Base-by-base conservation (phyloP, 257 asterid genomes). In the Catharanthus roseus region DNA sequence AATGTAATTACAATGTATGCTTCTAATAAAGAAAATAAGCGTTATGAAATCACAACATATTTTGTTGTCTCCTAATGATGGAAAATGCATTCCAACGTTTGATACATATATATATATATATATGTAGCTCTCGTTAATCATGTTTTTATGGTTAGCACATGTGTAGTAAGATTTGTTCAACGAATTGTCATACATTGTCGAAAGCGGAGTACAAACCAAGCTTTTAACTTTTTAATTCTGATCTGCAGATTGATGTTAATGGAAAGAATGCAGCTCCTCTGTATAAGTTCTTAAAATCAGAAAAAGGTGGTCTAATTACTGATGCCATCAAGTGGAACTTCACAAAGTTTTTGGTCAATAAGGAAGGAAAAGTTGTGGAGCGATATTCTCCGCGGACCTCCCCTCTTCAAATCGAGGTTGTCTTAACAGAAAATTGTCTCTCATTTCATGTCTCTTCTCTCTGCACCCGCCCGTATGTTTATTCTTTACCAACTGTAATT, bases 241-340 rank as follows among this genome's bases (percentile, higher is more conserved):
- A 24, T 6, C 58, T 29, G 58, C 72, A 92, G 98, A 75, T 92
- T 73, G 95, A 92, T 19, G 96, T 92, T 65, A 90, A 92, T 23
- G 96, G 98, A 18, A 82, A 85, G 76, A 84, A 90, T 29, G 67
- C 89, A 7, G 76, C 85, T 36, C 96, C 98, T 16, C 90, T 92
- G 12, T 92, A 85, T 83, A 86, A 86, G 87, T 89, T 84, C 89
- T 82, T 92, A 81, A 92, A 92, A 80, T 79, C 91, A 6, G 85
- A 85, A 60, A 88, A 84, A 73, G 86, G 87, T 2, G 95, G 97
- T 31, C 41, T 88, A 60, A 60, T 92, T 1, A 74, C 82, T 31
- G 85, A 84, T 73, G 90, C 92, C 64, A 88, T 89, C 74, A 89
- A 92, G 76, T 91, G 97, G 96, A 91, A 91, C 82, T 91, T 91